Base-by-base conservation (phyloP, 2,329 filamentous ascomycete species). In the Microcera coccophila region DNA sequence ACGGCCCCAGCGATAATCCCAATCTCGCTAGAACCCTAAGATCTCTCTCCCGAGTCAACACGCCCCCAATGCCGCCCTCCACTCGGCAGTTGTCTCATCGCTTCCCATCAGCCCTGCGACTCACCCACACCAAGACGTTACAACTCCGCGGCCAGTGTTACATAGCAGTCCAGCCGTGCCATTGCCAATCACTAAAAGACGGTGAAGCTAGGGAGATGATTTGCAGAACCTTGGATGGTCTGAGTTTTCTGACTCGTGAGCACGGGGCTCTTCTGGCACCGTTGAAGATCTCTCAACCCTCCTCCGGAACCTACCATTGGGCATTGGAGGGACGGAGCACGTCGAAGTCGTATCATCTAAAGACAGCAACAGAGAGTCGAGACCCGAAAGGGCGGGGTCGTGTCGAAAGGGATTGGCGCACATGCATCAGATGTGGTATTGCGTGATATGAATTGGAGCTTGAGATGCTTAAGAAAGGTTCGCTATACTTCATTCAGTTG, bases 61-160 rank as follows among this genome's bases (percentile, higher is more conserved):
- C 33, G 17, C 33, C 16, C 56, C 53, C 45, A 46, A 39, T 56
- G 42, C 48, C 50, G 45, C 36, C 39, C 21, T 29, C 48, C n/a
- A n/a, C 41, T 48, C 55, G 55, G 55, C 54, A 58, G 48, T 56
- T 56, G 31, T 51, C 29, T 14, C 9, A 28, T n/a, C 29, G 8
- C 29, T 17, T 26, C 7, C 22, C 7, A 7, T 12, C 12, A 26
- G 12, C 12, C 12, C 7, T 7, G 12, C 12, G 22, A 7, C 22
- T 26, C 22, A 7, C 7, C 12, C 7, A 7, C 22, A 7, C 22
- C 22, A 26, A 26, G 12, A 12, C 7, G 7, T 26, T 12, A 7
- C 12, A 26, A 7, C 7, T 7, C 12, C 7, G 22, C 22, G 7
- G 22, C 7, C 7, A 26, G 12, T 26, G 12, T 7, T 7, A 26